Conservation (phyloP, 176 grass and related monocot species). For the Aegilops longissima region DNA sequence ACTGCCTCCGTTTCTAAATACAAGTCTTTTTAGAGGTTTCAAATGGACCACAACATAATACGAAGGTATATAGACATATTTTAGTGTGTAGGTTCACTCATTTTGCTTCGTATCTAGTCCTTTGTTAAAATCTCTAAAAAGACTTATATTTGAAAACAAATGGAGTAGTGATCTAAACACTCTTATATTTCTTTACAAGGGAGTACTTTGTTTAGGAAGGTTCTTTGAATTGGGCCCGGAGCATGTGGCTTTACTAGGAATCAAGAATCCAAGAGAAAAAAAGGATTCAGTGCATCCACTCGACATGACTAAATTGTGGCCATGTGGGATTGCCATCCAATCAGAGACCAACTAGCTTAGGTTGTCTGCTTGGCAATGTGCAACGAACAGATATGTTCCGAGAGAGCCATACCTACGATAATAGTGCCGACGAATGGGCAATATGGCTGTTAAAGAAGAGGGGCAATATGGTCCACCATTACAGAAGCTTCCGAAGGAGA, state of each 20-base stretch:
- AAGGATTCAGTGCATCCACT: background rate
- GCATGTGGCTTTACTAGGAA: background rate
- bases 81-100: too few relatives aligned
- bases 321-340: constrained; percentile 11
- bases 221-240: background rate
- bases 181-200: too few relatives aligned
- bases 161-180: too few relatives aligned
- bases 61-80: too few relatives aligned
- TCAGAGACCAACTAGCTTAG: background rate
- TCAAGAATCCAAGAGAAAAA: background rate
- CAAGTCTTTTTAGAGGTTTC: too few relatives aligned
- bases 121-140: too few relatives aligned
- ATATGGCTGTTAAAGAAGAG: background rate
- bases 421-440: background rate
- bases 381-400: constrained; percentile 1
- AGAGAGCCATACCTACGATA: background rate
- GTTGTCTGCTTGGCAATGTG: constrained; percentile 6
- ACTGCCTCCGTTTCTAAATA: too few relatives aligned
- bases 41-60: too few relatives aligned
- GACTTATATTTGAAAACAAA: too few relatives aligned
- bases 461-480: background rate
- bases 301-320: background rate
- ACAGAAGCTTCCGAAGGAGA: background rate
- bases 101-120: too few relatives aligned
- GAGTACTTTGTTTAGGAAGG: background rate